A percentile compares a stretch with the other conserved stretches of the same genome.
These are phyloP conservation scores for Microbotryum saponariae DNA, from an alignment of 1,284 basidiomycete species.

Conservation along the genomic window DNA sequence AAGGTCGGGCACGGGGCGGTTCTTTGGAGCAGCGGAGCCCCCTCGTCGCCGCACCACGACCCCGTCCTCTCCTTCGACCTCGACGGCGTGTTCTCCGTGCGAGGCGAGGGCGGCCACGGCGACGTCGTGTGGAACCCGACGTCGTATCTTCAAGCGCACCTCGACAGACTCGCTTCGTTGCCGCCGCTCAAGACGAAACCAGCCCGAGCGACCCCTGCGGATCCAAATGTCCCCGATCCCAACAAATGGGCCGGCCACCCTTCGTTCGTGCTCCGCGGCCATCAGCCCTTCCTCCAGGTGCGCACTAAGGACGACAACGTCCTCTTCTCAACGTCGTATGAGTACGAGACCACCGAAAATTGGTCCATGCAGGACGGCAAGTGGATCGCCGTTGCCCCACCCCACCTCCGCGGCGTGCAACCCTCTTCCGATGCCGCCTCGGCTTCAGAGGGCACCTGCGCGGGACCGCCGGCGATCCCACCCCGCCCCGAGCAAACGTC, in stretches of 20 bases:
- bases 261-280: slow-evolving; percentile 20
- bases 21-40: slow-evolving; percentile 14
- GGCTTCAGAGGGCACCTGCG: background rate
- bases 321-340: slow-evolving; percentile 27
- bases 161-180: slow-evolving; percentile 6
- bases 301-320: slow-evolving; percentile 15
- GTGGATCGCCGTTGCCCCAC: slow-evolving; percentile 32
- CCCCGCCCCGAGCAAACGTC: background rate
- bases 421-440: no score
- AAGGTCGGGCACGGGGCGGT: slow-evolving; percentile 18
- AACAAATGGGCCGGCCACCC: slow-evolving; percentile 13
- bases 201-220: background rate
- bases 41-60: slow-evolving; percentile 1
- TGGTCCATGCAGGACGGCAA: slow-evolving; percentile 21
- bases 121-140: slow-evolving; percentile 24
- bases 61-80: slow-evolving; percentile 23
- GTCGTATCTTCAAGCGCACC: slow-evolving; percentile 17
- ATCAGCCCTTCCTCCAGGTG: slow-evolving; percentile 30
- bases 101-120: slow-evolving; percentile 4
- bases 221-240: slow-evolving; percentile 6
- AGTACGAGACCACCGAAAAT: slow-evolving; percentile 9
- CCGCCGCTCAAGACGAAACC: background rate
- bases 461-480: slow-evolving; percentile 9
- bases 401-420: slow-evolving; percentile 10
- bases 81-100: slow-evolving; percentile 14